Percentiles rank a stretch among this genome's conserved stretches.
These are phyloP conservation scores for Wickerhamomyces subpelliculosus DNA, from an alignment of 805 yeast species.

Conservation along the genomic window DNA sequence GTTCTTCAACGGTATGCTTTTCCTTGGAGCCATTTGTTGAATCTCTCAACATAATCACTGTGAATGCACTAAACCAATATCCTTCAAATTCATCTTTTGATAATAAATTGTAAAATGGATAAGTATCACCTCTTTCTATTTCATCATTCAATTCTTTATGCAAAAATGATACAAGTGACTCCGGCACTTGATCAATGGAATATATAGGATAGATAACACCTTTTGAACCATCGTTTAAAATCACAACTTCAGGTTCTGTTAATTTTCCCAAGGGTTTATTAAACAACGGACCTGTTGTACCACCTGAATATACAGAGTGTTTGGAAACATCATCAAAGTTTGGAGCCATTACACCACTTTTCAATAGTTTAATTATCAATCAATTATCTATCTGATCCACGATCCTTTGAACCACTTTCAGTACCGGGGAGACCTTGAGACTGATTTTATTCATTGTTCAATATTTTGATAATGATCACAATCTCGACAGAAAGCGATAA, in stretches of 20 bases:
- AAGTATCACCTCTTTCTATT: slow-evolving; percentile 67
- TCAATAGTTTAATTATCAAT: too few relatives aligned
- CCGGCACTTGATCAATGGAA: slow-evolving; percentile 41
- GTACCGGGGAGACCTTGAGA: too few relatives aligned
- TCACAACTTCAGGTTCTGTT: slow-evolving; percentile 31
- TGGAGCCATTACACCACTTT: too few relatives aligned
- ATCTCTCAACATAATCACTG: slow-evolving; percentile 52
- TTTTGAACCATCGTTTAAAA: slow-evolving; percentile 33
- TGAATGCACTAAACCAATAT: slow-evolving; percentile 64
- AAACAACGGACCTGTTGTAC: slow-evolving; percentile 27
- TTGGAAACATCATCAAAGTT: too few relatives aligned
- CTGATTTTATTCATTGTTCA: too few relatives aligned
- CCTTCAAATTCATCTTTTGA: slow-evolving; percentile 44
- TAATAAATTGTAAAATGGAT: slow-evolving; percentile 47
- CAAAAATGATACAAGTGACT: slow-evolving; percentile 37
- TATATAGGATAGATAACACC: slow-evolving; percentile 63
- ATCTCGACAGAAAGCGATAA: too few relatives aligned
- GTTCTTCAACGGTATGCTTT: slow-evolving; percentile 14
- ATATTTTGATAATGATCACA: too few relatives aligned
- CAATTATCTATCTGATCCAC: too few relatives aligned
- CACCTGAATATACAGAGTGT: too few relatives aligned
- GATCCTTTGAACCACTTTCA: too few relatives aligned
- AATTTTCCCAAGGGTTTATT: slow-evolving; percentile 25
- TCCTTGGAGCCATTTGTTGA: slow-evolving; percentile 15
- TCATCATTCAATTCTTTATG: slow-evolving; percentile 53